Conservation (phyloP, 768 basidiomycete genomes). For the Lentinula aciculospora region DNA sequence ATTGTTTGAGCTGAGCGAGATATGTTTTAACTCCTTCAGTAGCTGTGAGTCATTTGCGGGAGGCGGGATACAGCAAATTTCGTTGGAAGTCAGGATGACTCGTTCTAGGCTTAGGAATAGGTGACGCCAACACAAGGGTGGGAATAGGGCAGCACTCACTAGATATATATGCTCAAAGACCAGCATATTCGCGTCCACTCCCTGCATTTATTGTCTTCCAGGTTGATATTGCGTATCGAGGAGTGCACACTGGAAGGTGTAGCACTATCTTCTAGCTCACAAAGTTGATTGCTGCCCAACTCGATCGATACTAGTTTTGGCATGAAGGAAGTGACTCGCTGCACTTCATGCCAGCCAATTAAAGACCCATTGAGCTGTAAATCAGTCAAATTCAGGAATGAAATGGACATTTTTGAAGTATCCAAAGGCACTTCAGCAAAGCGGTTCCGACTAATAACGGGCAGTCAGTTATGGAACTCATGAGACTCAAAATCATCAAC, state of each 20-base stretch:
- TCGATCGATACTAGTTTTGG: conserved; percentile 52
- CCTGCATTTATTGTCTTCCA: conserved; percentile 60
- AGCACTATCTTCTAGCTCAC: conserved; percentile 20
- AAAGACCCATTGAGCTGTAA: conserved; percentile 73
- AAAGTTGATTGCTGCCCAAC: conserved; percentile 64
- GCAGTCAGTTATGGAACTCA: conserved; percentile 12
- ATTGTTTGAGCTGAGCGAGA: conserved; percentile 60
- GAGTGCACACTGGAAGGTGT: conserved; percentile 2
- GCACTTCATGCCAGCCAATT: conserved; percentile 66
- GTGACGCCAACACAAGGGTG: conserved; percentile 6
- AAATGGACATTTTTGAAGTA: conserved; percentile 22
- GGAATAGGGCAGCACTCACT: conserved; percentile 31
- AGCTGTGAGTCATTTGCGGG: conserved; percentile 20
- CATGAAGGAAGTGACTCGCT: conserved; percentile 44
- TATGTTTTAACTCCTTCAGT: conserved; percentile 39
- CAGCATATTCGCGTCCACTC: conserved; percentile 50
- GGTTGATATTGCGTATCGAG: conserved; percentile 50
- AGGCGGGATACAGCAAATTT: conserved; percentile 43
- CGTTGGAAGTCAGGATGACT: conserved; percentile 63
- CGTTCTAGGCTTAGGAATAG: conserved; percentile 48
- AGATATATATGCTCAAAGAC: conserved; percentile 36
- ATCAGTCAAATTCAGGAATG: conserved; percentile 53
- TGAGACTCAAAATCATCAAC: conserved; percentile 21
- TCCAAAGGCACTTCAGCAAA: conserved; percentile 34
- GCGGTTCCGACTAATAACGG: conserved; percentile 59